Percentiles rank a stretch among this genome's conserved stretches.
These are phyloP conservation scores for Huntiella moniliformis DNA, from an alignment of 2,329 filamentous ascomycete species.

Conservation along the genomic window DNA sequence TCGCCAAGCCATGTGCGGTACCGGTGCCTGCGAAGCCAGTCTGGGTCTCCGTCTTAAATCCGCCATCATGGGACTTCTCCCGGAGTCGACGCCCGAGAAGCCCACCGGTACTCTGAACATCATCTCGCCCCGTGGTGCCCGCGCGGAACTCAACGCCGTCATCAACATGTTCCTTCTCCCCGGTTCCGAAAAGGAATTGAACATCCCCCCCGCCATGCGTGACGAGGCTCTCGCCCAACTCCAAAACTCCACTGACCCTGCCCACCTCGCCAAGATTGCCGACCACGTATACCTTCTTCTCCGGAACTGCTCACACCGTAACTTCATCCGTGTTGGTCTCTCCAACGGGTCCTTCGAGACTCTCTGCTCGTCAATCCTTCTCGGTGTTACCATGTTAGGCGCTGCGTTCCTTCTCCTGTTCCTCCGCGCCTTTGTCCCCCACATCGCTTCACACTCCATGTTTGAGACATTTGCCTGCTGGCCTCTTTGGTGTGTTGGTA, in stretches of 20 bases:
- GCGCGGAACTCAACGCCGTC: conserved; percentile 22
- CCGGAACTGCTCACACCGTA: conserved; percentile 28
- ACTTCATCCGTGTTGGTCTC: conserved; percentile 34
- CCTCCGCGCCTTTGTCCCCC: conserved; percentile 22
- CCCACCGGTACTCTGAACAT: conserved; percentile 12
- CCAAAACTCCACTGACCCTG: conserved; percentile 20
- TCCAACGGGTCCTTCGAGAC: conserved; percentile 33
- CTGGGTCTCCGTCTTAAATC: conserved; percentile 14
- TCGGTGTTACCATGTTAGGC: conserved; percentile 24
- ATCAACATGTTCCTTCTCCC: conserved; percentile 23
- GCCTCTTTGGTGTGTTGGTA: conserved; percentile 27
- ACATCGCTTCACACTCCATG: conserved; percentile 21
- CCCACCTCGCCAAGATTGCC: conserved; percentile 23
- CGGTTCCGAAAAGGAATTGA: conserved; percentile 26
- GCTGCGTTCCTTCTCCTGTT: conserved; percentile 23
- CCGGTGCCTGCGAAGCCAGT: conserved; percentile 9
- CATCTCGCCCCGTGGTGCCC: conserved; percentile 11
- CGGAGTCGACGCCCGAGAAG: conserved; percentile 10
- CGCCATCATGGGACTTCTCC: conserved; percentile 13
- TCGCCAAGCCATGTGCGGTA: conserved; percentile 11
- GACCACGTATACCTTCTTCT: conserved; percentile 29
- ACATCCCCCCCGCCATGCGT: conserved; percentile 26
- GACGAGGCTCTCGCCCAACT: conserved; percentile 21
- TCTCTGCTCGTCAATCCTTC: conserved; percentile 25
- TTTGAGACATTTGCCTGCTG: conserved; percentile 25